Evolutionary conservation across 2,329 filamentous ascomycete genomes (phyloP), one percentile per base, ranked within the genome.

Genomic region (Colletotrichum cuscutae): DNA sequence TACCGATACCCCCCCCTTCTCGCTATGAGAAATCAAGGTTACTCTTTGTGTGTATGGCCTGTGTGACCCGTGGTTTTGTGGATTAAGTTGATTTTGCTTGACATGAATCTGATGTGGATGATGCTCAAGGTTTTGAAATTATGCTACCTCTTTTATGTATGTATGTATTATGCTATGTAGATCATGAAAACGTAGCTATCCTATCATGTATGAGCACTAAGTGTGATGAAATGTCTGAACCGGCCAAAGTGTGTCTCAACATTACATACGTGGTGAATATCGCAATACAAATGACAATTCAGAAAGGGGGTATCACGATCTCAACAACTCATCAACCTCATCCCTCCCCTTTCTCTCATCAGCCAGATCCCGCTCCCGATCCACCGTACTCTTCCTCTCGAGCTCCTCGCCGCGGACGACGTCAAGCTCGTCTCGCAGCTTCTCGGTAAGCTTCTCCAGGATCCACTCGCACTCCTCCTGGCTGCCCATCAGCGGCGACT

Each of bases 401-500:
- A 42, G 22, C 26, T 62, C 62, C 74, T 69, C 30, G 74, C 77
- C 5, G 69, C 71, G 71, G 3, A 72, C 75, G 52, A 68, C 71
- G 28, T 91, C 87, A 0, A 91, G 82, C 28, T 91, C 78, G 0
- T 87, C 88, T 37, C 88, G 86, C 49, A 95, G 82, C 71, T 83
- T 87, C 64, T 85, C 84, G 73, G 88, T 88, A 64, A 95, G 80
- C 72, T 89, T 86, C 72, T 94, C 90, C 53, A 95, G 80, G 46
- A 95, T 89, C 93, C 93, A 95, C 78, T 94, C 89, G 15, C 90
- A 88, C 82, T 95, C 93, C 68, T 89, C 89, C 77, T 90, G 88
- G 60, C 87, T 87, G 3, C 91, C 89, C 89, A 94, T 92, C 13
- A 95, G 84, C 4, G 93, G 93, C 75, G 90, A 93, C 15, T 89